Percentiles rank a stretch among this genome's conserved stretches.
Conservation (phyloP, 495 filamentous ascomycete genomes). For the Penicillium waksmanii region DNA sequence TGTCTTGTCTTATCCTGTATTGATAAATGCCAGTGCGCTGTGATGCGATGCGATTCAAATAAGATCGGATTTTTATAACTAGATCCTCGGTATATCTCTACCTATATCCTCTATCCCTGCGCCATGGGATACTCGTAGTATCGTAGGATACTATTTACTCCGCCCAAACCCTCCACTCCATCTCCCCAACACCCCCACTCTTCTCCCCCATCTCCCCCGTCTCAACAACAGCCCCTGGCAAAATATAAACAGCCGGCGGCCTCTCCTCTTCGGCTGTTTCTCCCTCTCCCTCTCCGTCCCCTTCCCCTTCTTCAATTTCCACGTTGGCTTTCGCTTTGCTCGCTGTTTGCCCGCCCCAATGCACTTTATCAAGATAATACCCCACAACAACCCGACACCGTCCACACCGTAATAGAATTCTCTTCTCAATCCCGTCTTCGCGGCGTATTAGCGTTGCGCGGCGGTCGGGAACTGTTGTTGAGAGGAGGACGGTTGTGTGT, state of each 20-base stretch:
- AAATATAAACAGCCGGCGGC: conserved; percentile 60
- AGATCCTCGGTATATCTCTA: neutral
- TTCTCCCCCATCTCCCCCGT: conserved; percentile 48
- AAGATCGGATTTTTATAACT: neutral
- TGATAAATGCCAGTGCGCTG: neutral
- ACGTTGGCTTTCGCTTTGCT: neutral
- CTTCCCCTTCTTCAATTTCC: neutral
- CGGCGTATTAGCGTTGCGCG: conserved; percentile 59
- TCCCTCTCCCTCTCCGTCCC: conserved; percentile 1
- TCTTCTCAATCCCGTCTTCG: conserved; percentile 76
- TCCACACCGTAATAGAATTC: conserved; percentile 61
- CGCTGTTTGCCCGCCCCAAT: conserved; percentile 26
- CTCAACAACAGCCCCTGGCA: conserved; percentile 57
- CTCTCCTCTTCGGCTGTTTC: conserved; percentile 30
- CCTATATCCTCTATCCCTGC: too few relatives aligned
- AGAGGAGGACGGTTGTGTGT: conserved; percentile 55
- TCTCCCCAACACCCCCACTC: conserved; percentile 24
- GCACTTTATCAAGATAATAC: conserved; percentile 54
- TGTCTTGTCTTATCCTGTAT: neutral
- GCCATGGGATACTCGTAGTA: too few relatives aligned
- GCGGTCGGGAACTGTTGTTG: conserved; percentile 49
- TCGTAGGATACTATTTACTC: too few relatives aligned
- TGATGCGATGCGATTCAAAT: too few relatives aligned
- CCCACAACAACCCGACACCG: conserved; percentile 67
- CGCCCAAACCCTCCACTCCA: conserved; percentile 40